A percentile compares a stretch with the other conserved stretches of the same genome.
Evolutionary conservation across 495 filamentous ascomycete species (phyloP).

Genomic region (Acidomyces sp.): DNA sequence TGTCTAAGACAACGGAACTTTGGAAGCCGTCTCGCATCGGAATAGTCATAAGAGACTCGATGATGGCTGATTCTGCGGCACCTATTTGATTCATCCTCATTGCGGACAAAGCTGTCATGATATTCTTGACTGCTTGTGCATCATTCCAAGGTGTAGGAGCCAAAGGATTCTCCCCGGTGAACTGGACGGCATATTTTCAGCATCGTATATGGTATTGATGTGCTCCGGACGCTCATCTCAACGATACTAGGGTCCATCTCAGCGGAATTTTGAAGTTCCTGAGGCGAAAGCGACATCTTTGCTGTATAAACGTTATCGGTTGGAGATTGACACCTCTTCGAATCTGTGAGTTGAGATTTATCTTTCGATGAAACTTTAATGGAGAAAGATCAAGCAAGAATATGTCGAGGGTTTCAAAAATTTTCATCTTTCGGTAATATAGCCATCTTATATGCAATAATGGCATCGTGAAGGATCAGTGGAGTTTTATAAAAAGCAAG

Average conservation of each 20-base stretch:
- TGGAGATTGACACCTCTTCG: too few relatives aligned
- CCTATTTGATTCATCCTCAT: slow-evolving; percentile 1
- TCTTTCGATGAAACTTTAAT: too few relatives aligned
- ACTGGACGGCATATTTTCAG: neutral
- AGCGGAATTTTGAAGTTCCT: slow-evolving; percentile 4
- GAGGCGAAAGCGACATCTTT: slow-evolving; percentile 9
- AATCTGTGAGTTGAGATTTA: too few relatives aligned
- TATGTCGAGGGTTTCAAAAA: too few relatives aligned
- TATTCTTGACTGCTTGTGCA: neutral
- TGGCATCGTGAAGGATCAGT: too few relatives aligned
- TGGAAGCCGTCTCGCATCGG: slow-evolving; percentile 30
- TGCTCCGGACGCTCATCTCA: neutral
- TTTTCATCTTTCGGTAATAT: too few relatives aligned
- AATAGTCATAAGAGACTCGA: slow-evolving; percentile 23
- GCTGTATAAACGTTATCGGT: too few relatives aligned
- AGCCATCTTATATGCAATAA: too few relatives aligned
- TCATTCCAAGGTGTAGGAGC: slow-evolving; percentile 1
- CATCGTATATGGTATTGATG: neutral
- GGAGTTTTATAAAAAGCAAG: too few relatives aligned
- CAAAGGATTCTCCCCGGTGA: slow-evolving; percentile 4
- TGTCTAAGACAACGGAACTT: slow-evolving; percentile 23
- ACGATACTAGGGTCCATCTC: slow-evolving; percentile 1
- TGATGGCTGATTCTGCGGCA: slow-evolving; percentile 3
- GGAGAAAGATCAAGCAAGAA: too few relatives aligned
- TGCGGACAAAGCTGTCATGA: neutral